Percentiles rank a stretch among this genome's conserved stretches.
Conservation (phyloP, 2,329 filamentous ascomycete species). For the Chrysosporium queenslandicum region DNA sequence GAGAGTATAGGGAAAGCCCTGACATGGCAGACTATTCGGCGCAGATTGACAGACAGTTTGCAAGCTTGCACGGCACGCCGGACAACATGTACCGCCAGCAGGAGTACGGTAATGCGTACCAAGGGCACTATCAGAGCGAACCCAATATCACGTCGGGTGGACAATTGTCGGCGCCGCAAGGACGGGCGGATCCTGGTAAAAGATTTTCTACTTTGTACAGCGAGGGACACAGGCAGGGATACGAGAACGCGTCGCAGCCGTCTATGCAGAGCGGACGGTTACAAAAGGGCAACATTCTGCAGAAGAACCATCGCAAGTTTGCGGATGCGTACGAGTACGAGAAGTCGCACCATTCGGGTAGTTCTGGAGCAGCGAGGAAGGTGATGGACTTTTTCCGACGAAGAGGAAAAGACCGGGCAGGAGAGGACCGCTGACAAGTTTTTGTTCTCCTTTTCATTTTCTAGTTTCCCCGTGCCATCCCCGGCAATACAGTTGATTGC, state of each 20-base stretch:
- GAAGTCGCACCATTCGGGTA: slow-evolving; percentile 60
- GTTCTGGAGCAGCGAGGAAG: slow-evolving; percentile 74
- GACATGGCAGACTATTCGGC: slow-evolving; percentile 32
- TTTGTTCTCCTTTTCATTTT: not conserved
- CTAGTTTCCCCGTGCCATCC: too few species aligned
- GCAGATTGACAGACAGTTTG: slow-evolving; percentile 37
- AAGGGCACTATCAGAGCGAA: slow-evolving; percentile 21
- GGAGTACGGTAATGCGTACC: slow-evolving; percentile 1
- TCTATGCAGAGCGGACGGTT: slow-evolving; percentile 34
- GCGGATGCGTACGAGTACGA: slow-evolving; percentile 61
- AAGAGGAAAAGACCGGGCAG: slow-evolving; percentile 63
- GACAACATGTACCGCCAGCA: slow-evolving; percentile 22
- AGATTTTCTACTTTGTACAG: slow-evolving; percentile 34
- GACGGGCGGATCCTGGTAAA: slow-evolving; percentile 25
- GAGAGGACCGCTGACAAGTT: slow-evolving; percentile 30
- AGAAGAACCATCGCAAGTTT: slow-evolving; percentile 80
- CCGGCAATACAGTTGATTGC: not conserved
- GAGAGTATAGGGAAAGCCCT: not conserved
- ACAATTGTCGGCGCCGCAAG: slow-evolving; percentile 14
- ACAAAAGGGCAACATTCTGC: slow-evolving; percentile 49
- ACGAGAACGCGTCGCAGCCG: slow-evolving; percentile 33
- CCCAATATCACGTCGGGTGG: slow-evolving; percentile 25
- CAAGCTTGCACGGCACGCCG: slow-evolving; percentile 29
- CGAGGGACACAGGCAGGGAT: slow-evolving; percentile 40
- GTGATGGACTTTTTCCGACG: slow-evolving; percentile 98